Percentiles rank a stretch among this genome's conserved stretches.
Conservation (phyloP, 495 filamentous ascomycete species). For the Filosporella fistucella region DNA sequence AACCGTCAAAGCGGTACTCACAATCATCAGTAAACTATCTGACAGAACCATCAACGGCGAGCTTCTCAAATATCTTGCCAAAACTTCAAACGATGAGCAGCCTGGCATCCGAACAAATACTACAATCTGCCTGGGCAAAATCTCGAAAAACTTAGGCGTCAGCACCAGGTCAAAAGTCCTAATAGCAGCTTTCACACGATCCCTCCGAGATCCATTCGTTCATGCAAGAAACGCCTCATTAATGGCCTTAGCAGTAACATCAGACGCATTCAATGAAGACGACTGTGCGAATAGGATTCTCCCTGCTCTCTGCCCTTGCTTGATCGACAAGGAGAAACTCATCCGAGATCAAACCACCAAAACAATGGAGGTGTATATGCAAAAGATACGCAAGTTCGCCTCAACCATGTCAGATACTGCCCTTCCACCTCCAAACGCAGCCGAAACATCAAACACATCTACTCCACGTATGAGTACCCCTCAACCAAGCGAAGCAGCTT, state of each 20-base stretch:
- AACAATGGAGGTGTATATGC: constrained; percentile 83
- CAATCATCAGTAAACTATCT: constrained; percentile 80
- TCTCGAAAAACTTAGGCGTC: constrained; percentile 79
- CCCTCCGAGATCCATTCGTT: constrained; percentile 88
- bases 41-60: constrained; percentile 94
- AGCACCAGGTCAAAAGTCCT: constrained; percentile 84
- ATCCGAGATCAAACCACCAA: constrained; percentile 89
- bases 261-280: constrained; percentile 82
- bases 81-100: constrained; percentile 96
- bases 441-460: constrained; percentile 30
- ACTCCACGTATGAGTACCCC: constrained; percentile 70
- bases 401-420: constrained; percentile 76
- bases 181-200: constrained; percentile 82
- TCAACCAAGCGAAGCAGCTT: constrained; percentile 57
- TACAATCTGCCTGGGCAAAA: constrained; percentile 93
- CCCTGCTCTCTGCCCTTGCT: constrained; percentile 72
- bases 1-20: constrained; percentile 88
- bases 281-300: constrained; percentile 83
- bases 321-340: constrained; percentile 87
- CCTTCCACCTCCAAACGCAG: constrained; percentile 46
- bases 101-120: constrained; percentile 97
- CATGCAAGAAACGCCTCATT: constrained; percentile 88
- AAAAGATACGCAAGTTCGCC: constrained; percentile 74
- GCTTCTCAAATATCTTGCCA: constrained; percentile 82
- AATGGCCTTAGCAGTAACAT: constrained; percentile 77